phyloP scores from a whole-genome alignment of 768 basidiomycete genomes.

The Leccinum ochraceum region DNA sequence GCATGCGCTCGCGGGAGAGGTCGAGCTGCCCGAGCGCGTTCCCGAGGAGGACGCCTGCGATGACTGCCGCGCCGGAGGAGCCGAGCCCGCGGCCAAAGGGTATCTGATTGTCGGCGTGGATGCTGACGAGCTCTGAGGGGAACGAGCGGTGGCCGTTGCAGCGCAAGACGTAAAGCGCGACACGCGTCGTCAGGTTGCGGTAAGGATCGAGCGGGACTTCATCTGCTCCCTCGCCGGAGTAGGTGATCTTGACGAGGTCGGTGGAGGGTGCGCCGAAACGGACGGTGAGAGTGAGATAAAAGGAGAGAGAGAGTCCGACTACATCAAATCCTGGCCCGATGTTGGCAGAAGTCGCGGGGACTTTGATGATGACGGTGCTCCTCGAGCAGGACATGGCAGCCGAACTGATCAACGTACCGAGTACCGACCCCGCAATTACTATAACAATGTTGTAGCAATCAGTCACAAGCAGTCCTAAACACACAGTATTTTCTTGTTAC shows the following conservation, averaged over 20 bases:
- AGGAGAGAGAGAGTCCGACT: slow-evolving; percentile 93
- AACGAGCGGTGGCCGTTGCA: slow-evolving; percentile 77
- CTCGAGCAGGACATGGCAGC: slow-evolving; percentile 22
- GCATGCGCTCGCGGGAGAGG: slow-evolving; percentile 68
- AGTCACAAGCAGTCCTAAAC: neutral
- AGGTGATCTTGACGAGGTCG: slow-evolving; percentile 62
- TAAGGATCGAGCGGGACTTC: slow-evolving; percentile 94
- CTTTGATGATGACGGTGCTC: slow-evolving; percentile 64
- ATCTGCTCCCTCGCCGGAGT: slow-evolving; percentile 85
- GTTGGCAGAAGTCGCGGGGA: slow-evolving; percentile 98
- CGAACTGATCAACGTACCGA: neutral
- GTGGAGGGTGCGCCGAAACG: slow-evolving; percentile 41
- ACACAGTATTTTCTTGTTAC: neutral
- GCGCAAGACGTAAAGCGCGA: slow-evolving; percentile 96
- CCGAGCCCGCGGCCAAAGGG: slow-evolving; percentile 98
- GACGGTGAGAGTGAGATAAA: slow-evolving; percentile 78
- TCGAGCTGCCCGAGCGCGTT: slow-evolving; percentile 76
- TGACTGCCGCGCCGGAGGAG: slow-evolving; percentile 98
- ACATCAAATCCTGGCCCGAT: slow-evolving; percentile 99
- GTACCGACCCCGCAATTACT: neutral
- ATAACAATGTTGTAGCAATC: neutral
- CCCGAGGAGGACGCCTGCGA: slow-evolving; percentile 92
- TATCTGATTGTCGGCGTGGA: slow-evolving; percentile 89
- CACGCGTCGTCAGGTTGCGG: slow-evolving; percentile 96
- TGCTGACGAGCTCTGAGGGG: slow-evolving; percentile 64